Evolutionary conservation across 2,329 filamentous ascomycete species (phyloP).

Genomic region (Zasmidium cellare): DNA sequence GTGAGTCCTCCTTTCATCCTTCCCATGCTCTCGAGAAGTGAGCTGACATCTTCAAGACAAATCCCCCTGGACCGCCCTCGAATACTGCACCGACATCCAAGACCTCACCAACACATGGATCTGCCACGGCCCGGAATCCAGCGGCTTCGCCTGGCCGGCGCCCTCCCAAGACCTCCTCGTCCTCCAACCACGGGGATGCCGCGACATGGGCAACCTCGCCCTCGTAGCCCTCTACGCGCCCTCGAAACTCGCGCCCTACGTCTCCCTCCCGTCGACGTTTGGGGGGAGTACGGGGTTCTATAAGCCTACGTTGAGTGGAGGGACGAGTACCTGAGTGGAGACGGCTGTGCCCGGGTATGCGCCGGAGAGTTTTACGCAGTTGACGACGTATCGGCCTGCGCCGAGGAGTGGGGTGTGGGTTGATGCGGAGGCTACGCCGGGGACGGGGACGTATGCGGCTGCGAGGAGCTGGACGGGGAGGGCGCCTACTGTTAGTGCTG

Average conservation of each 20-base stretch:
- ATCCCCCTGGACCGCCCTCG: slow-evolving; percentile 32
- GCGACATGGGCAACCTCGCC: slow-evolving; percentile 32
- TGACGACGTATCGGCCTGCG: slow-evolving; percentile 23
- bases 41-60: slow-evolving; percentile 18
- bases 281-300: slow-evolving; percentile 31
- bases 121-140: slow-evolving; percentile 33
- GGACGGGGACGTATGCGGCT: slow-evolving; percentile 18
- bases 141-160: slow-evolving; percentile 30
- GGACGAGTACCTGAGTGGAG: slow-evolving; percentile 26
- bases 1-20: slow-evolving; percentile 10
- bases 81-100: slow-evolving; percentile 27
- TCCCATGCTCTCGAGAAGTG: no score
- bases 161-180: slow-evolving; percentile 21
- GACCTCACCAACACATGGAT: slow-evolving; percentile 30
- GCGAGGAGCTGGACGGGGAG: slow-evolving; percentile 13
- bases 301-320: slow-evolving; percentile 20
- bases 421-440: slow-evolving; percentile 17
- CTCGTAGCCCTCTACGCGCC: slow-evolving; percentile 33
- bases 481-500: neutral
- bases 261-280: slow-evolving; percentile 27
- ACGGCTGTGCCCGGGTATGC: slow-evolving; percentile 17
- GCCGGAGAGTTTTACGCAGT: slow-evolving; percentile 19
- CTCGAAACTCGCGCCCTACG: slow-evolving; percentile 25
- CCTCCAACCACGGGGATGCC: slow-evolving; percentile 26
- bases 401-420: slow-evolving; percentile 22